Evolutionary conservation across 148 eudicot species (phyloP).

Genomic region (Spergularia bocconei): DNA sequence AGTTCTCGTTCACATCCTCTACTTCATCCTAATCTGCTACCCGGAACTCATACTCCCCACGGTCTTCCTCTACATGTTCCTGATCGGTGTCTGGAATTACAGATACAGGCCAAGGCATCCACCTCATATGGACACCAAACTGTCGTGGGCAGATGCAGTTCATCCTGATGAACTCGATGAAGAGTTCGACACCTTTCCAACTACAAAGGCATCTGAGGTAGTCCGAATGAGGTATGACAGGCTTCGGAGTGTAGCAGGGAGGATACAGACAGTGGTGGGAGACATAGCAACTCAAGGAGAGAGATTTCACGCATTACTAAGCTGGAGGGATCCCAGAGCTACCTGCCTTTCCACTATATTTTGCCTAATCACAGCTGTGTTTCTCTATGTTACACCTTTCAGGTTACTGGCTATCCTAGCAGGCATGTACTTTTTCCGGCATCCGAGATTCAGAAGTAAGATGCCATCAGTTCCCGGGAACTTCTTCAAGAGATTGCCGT

Average conservation of each 20-base stretch:
- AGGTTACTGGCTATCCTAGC: constrained; percentile 27
- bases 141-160: constrained; percentile 37
- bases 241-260: constrained; percentile 36
- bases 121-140: constrained; percentile 39
- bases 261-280: constrained; percentile 40
- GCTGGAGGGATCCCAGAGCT: constrained; percentile 43
- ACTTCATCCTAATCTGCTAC: constrained; percentile 37
- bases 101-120: constrained; percentile 37
- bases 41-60: constrained; percentile 43
- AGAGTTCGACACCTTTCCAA: constrained; percentile 39
- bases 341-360: constrained; percentile 34
- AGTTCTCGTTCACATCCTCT: constrained; percentile 35
- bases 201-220: constrained; percentile 27
- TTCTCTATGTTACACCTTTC: constrained; percentile 35
- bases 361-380: constrained; percentile 29
- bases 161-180: constrained; percentile 40
- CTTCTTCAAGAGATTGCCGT: constrained; percentile 40
- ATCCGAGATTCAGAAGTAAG: constrained; percentile 46
- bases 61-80: constrained; percentile 35
- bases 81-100: constrained; percentile 37
- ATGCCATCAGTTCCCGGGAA: constrained; percentile 45
- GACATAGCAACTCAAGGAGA: constrained; percentile 40
- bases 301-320: constrained; percentile 33
- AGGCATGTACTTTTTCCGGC: constrained; percentile 31
- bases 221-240: constrained; percentile 38